Evolutionary conservation across 345 rosid genomes (phyloP), one percentile per base, ranked within the genome.

Genomic region (Acer saccharum): DNA sequence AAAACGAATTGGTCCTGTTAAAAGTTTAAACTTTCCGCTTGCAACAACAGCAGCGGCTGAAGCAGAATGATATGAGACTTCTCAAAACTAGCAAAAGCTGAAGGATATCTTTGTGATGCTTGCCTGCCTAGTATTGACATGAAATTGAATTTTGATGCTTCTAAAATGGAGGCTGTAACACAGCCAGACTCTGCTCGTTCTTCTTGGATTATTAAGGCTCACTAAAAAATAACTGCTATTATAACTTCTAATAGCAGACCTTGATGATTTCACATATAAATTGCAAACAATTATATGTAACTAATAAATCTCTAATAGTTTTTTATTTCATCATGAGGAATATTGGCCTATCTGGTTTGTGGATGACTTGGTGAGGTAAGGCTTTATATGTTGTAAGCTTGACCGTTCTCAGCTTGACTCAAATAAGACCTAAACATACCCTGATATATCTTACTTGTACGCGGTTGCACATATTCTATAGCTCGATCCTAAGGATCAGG

Each of bases 201-300:
- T 54, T 54, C 44, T 57, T 25, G 7, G 9, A 68, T 39, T 23
- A 5, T 60, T 58, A 60, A 20, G 18, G 48, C 39, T 25, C 2
- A 3, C 41, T 7, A 0, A 7, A 43, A 17, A 43, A 44, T 62
- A 44, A 52, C 35, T 55, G 46, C 41, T 39, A 58, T 43, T 55
- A 18, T 29, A 29, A 27, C 4, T 54, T 3, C 21, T 21, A 23
- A n/a, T 54, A 8, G 7, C 61, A 14, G 41, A 25, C 14, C 52
- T 11, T 61, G 11, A 1, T n/a, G 25, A 12, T 61, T 43, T 43
- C 16, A 4, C 65, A 7, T 21, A 60, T 39, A 35, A 17, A 35
- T 39, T 72, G 75, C 52, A 8, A 3, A 17, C 32, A 39, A 71
- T 32, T 58, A 18, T 73, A 39, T 73, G 13, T 60, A 73, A 39